phyloP scores from a whole-genome alignment of 768 basidiomycete genomes.

The Leccinum olivaceopallidum region DNA sequence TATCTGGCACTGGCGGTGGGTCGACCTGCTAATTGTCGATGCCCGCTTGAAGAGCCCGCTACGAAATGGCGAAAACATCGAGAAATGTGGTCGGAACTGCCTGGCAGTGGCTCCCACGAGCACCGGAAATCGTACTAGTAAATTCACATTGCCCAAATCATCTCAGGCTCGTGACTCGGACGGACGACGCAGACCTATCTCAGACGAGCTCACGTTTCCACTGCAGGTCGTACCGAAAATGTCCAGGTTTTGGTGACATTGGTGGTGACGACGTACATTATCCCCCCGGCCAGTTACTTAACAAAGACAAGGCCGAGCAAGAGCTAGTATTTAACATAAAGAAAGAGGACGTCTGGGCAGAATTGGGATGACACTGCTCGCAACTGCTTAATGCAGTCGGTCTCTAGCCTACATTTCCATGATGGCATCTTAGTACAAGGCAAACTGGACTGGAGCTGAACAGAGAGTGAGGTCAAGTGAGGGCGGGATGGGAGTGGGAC shows the following conservation, averaged over 20 bases:
- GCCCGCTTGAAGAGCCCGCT: slow-evolving; percentile 9
- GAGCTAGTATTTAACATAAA: slow-evolving; percentile 96
- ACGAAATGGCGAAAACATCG: slow-evolving; percentile 25
- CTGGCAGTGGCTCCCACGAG: neutral
- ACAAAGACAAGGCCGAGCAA: slow-evolving; percentile 96
- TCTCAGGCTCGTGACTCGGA: too few relatives aligned
- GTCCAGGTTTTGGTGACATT: slow-evolving; percentile 54
- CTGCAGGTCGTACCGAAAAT: slow-evolving; percentile 35
- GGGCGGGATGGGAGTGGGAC: too few relatives aligned
- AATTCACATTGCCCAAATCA: too few relatives aligned
- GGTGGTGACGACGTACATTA: slow-evolving; percentile 83
- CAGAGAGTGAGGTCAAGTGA: too few relatives aligned
- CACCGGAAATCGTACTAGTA: too few relatives aligned
- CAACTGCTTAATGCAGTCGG: too few relatives aligned
- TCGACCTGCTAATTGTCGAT: slow-evolving; percentile 10
- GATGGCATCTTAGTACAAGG: too few relatives aligned
- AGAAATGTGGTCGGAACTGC: neutral
- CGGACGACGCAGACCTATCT: neutral
- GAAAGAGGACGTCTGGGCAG: slow-evolving; percentile 51
- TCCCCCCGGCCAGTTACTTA: slow-evolving; percentile 84
- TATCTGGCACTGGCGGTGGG: slow-evolving; percentile 5
- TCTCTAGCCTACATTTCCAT: too few relatives aligned
- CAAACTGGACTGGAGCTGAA: too few relatives aligned
- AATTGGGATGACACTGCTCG: too few relatives aligned
- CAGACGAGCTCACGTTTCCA: slow-evolving; percentile 11